Evolutionary conservation across 345 rosid species (phyloP), one percentile per base, ranked within the genome.

Genomic region (Ceriops tagal): DNA sequence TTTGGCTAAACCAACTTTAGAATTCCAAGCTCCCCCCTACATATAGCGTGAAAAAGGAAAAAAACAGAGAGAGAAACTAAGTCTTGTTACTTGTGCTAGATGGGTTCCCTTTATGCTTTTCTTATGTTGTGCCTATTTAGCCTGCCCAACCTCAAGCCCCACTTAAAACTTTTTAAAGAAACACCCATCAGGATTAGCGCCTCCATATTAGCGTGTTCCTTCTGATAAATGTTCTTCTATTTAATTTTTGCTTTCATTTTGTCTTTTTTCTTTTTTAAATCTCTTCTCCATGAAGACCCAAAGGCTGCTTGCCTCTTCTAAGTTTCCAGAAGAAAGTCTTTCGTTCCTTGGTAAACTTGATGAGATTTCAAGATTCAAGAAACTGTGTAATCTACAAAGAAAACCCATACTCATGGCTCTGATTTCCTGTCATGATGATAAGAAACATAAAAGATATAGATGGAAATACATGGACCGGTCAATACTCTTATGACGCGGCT

Each of bases 1-100:
- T 81, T 81, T 67, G 70, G 56, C 21, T 46, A 39, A 67, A 27
- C 62, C 57, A 69, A 71, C 84, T 82, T 76, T 76, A 62, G 75
- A 82, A 82, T 79, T 76, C 82, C 76, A 71, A 78, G 85, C 85
- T 75, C 82, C 73, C 71, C 69, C 71, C 68, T 78, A 75, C 77
- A 76, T 71, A 75, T 78, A 72, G 51, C 43, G 5, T 3, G 3
- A 13, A 11, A 43, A 43, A 43, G 2, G 3, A 1, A 11, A 43
- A 37, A 39, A 39, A 39, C 3, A 39, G 46, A 39, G 16, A 43
- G 66, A 71, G 65, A 67, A 64, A 28, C 53, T 59, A 3, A 65
- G 73, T 75, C 81, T 62, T 68, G 80, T 76, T 76, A 70, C 77
- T 78, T 75, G 73, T 64, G 75, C 76, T 70, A 21, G 62, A 69